Base-by-base conservation (phyloP, 257 asterid genomes). In the Solanum pinnatisectum region DNA sequence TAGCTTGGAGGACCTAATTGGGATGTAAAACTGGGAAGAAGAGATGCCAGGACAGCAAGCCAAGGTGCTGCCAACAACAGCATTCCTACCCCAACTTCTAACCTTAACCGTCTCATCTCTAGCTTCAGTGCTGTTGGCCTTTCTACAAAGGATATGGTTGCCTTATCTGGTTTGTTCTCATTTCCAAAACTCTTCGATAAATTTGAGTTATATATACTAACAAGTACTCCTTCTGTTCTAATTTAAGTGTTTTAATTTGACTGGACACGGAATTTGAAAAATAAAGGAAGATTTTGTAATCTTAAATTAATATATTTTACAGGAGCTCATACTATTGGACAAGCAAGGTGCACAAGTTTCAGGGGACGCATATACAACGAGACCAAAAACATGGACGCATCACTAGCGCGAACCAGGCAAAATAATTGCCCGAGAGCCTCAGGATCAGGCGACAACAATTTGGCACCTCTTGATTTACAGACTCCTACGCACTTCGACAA, bases 311-410 rank as follows among this genome's bases (percentile, higher is more conserved):
- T 12, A 44, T 13, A 44, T 13, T 20, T 77, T 27, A 39, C 87
- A 95, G 98, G 98, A 25, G 84, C 98, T 8, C 99, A 97, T 95
- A 96, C 98, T 2, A 95, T 97, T 10, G 99, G 98, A 39, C 96
- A 90, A 79, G 98, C 98, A 52, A 90, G 98, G 83, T 97, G 99
- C 94, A 96, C 98, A 1, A 93, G 77, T 85, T 97, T 97, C 91
- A 90, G 98, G 60, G 93, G 96, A 3, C 93, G 98, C 3, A 90
- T 96, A 49, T 96, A 96, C 95, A 96, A 95, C 86, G 98, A 96
- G 39, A 92, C 93, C 52, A 95, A 89, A 35, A 52, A 88, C 92
- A 4, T 96, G 72, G 98, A 97, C 35, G 1, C 87, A 10, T 87
- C 96, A 7, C 73, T 97, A 0, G 98, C 98, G 6, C 87, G 49